Conservation (phyloP, 768 basidiomycete genomes). For the Hortiboletus flavorubellus region DNA sequence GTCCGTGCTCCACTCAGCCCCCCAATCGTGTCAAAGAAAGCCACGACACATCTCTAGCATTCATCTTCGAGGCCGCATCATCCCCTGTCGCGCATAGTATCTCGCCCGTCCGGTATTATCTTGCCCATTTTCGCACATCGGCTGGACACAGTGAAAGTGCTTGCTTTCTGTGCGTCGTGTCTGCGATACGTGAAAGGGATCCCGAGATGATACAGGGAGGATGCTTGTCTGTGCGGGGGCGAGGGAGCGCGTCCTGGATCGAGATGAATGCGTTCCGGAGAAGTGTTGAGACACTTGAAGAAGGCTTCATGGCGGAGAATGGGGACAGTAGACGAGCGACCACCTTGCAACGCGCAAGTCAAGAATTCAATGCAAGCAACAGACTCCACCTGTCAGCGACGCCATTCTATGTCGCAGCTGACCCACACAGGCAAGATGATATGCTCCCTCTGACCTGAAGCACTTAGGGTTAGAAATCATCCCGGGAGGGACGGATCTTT, state of each 20-base stretch:
- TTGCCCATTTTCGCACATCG: slow-evolving; percentile 37
- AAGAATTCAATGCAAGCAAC: slow-evolving; percentile 2
- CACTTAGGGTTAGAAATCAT: slow-evolving; percentile 65
- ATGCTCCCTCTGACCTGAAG: slow-evolving; percentile 33
- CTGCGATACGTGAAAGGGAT: slow-evolving; percentile 34
- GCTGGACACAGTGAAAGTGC: slow-evolving; percentile 24
- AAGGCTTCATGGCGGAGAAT: slow-evolving; percentile 42
- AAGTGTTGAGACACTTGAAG: slow-evolving; percentile 37
- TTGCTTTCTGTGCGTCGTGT: slow-evolving; percentile 25
- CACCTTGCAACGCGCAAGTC: slow-evolving; percentile 9
- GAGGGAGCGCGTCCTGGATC: slow-evolving; percentile 15
- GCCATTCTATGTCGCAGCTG: slow-evolving; percentile 19
- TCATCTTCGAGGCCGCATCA: slow-evolving; percentile 9
- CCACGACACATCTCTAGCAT: slow-evolving; percentile 53
- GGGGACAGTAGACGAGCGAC: slow-evolving; percentile 17
- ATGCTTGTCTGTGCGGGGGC: slow-evolving; percentile 40
- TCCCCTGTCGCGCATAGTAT: slow-evolving; percentile 25
- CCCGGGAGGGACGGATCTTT: slow-evolving; percentile 45
- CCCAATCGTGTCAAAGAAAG: slow-evolving; percentile 19
- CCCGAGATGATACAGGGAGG: slow-evolving; percentile 51
- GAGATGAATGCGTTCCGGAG: slow-evolving; percentile 50
- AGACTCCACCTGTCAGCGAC: slow-evolving; percentile 16
- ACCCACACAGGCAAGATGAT: slow-evolving; percentile 24
- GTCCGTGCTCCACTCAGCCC: slow-evolving; percentile 44
- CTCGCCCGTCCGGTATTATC: slow-evolving; percentile 49